These are phyloP conservation scores for Erodium chrysanthum DNA, from an alignment of 441 rosid species.

Conservation along the genomic window DNA sequence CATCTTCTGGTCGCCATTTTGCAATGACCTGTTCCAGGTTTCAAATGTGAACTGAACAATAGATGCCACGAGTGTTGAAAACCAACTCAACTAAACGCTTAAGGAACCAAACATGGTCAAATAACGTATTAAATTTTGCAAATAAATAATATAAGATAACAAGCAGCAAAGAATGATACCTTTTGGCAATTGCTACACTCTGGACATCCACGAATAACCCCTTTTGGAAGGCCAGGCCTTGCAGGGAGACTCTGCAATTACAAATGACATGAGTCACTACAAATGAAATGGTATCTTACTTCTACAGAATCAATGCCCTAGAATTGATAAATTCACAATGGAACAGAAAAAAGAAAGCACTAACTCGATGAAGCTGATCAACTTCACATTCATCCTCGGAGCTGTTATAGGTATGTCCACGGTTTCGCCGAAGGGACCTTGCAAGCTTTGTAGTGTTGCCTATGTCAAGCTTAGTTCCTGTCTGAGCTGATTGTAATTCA, in stretches of 20 bases:
- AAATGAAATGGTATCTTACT: neutral
- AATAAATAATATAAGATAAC: neutral
- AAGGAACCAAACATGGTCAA: neutral
- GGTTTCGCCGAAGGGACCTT: slow-evolving; percentile 47
- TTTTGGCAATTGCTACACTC: slow-evolving; percentile 79
- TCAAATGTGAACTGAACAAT: slow-evolving; percentile 20
- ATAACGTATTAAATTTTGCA: neutral
- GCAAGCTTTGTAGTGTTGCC: slow-evolving; percentile 31
- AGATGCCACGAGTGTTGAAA: slow-evolving; percentile 10
- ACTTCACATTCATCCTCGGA: slow-evolving; percentile 42
- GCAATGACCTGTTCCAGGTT: slow-evolving; percentile 52
- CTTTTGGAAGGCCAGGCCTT: slow-evolving; percentile 60
- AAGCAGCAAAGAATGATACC: slow-evolving; percentile 35
- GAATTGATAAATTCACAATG: neutral
- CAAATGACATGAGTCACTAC: slow-evolving; percentile 15
- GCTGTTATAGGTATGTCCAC: slow-evolving; percentile 32
- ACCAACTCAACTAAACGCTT: slow-evolving; percentile 10
- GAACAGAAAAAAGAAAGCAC: slow-evolving; percentile 12
- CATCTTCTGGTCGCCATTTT: slow-evolving; percentile 70
- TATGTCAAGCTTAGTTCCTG: slow-evolving; percentile 35
- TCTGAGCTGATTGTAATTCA: slow-evolving; percentile 33
- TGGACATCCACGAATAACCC: slow-evolving; percentile 71
- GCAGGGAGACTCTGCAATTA: slow-evolving; percentile 39
- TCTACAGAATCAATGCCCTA: slow-evolving; percentile 9
- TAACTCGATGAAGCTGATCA: slow-evolving; percentile 48